phyloP scores from a whole-genome alignment of 2,329 filamentous ascomycete species.

The Penicillium sp. region DNA sequence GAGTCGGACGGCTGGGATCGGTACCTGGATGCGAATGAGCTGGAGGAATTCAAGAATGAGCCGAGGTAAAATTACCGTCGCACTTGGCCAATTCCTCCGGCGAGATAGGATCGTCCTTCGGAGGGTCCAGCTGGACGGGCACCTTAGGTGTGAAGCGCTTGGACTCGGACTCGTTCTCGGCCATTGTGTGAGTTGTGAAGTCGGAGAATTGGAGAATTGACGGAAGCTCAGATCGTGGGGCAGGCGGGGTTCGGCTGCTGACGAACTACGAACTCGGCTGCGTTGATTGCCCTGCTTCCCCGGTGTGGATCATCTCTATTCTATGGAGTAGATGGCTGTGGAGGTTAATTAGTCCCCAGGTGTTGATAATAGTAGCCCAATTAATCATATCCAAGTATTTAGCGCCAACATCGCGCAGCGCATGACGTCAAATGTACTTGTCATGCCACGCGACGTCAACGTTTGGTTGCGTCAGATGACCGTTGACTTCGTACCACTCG shows the following conservation, averaged over 20 bases:
- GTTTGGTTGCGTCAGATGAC: neutral
- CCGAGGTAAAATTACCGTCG: constrained; percentile 60
- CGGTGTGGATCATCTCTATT: neutral
- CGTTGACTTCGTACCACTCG: neutral
- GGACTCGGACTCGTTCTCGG: constrained; percentile 25
- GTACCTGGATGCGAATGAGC: constrained; percentile 29
- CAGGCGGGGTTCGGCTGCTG: constrained; percentile 21
- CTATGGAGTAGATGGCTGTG: neutral
- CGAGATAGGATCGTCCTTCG: constrained; percentile 86
- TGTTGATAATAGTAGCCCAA: neutral
- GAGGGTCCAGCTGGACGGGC: constrained; percentile 64
- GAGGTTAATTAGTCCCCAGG: neutral
- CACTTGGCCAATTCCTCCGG: constrained; percentile 74
- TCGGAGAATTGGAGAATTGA: neutral
- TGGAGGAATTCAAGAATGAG: neutral
- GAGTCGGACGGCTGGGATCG: constrained; percentile 51
- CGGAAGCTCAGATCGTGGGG: constrained; percentile 20
- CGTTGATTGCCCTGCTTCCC: constrained; percentile 8
- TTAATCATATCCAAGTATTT: neutral
- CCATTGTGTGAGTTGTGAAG: constrained; percentile 24
- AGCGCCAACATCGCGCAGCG: neutral
- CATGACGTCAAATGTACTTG: too few species aligned
- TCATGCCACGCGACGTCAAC: too few species aligned
- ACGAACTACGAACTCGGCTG: constrained; percentile 16
- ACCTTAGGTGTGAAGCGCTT: constrained; percentile 44